Base-by-base conservation (phyloP, 306 rosid genomes). In the Luffa aegyptiaca region DNA sequence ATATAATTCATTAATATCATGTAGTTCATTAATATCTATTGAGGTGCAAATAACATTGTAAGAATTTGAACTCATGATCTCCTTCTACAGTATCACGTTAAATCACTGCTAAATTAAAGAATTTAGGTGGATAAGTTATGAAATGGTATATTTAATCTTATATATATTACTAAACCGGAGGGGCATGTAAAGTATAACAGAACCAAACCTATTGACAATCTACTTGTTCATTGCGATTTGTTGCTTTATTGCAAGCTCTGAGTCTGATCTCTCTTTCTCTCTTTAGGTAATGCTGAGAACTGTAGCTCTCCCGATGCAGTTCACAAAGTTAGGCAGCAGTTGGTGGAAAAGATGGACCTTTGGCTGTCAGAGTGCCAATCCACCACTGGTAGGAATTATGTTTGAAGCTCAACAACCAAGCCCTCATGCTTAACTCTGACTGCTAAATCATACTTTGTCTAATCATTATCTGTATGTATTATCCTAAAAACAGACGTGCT, bases 271-370 rank as follows among this genome's bases (percentile, higher is more conserved):
- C 74, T 58, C 77, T n/a, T 2, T 36, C 9, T 70, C 56, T 45
- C 65, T 77, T 61, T 86, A 93, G 98, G 98, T 46, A 58, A 90
- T 80, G 96, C 91, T 68, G 44, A 81, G 82, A 92, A 92, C 26
- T 93, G 98, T 87, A 76, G 91, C 82, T 86, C 89, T 17, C 94
- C 97, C 2, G 98, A 87, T 49, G 93, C 96, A 58, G 97, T 94
- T 62, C 83, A 79, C 81, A 90, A 93, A 87, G 91, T 86, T 21
- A 90, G 98, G 91, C 94, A 89, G 81, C 87, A 94, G 85, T 86
- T 94, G 68, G 81, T 86, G 61, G 94, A 89, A 42, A 84, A 92
- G 76, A 86, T 94, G 55, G 96, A 94, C 81, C 68, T 94, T 79
- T 94, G 98, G 98, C 81, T 94, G 63, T 92, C 97, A n/a, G 81